Conservation (phyloP, 352 stramenopile genomes). For the Paralagenidium karlingii region DNA sequence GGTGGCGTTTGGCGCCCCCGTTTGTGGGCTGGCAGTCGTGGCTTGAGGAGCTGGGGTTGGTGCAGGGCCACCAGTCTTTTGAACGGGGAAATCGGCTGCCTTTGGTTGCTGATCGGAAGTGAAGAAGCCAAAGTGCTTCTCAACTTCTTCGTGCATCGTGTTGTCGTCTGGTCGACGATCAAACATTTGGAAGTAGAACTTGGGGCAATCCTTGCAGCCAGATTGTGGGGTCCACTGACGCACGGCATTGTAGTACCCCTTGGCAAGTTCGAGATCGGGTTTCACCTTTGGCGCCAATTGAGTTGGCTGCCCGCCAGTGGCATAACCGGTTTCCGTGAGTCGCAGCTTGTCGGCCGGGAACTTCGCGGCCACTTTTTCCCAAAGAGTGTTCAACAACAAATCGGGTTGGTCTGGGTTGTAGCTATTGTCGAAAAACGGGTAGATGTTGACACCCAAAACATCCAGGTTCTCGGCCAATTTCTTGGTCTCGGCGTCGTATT, state of each 20-base stretch:
- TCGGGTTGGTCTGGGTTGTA: slow-evolving; percentile 7
- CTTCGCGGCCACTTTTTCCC: slow-evolving; percentile 7
- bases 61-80: no score
- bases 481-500: slow-evolving; percentile 3
- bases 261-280: slow-evolving; percentile 2
- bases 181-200: slow-evolving; percentile 52
- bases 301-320: slow-evolving; percentile 5
- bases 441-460: slow-evolving; percentile 24
- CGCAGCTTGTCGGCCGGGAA: slow-evolving; percentile 10
- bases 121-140: slow-evolving; percentile 45
- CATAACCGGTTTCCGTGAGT: slow-evolving; percentile 15
- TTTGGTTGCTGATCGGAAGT: slow-evolving; percentile 31
- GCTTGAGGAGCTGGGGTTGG: no score
- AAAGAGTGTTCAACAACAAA: slow-evolving; percentile 7
- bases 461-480: slow-evolving; percentile 9
- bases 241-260: slow-evolving; percentile 14
- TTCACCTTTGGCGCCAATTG: slow-evolving; percentile 1
- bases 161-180: slow-evolving; percentile 31
- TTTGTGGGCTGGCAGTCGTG: no score
- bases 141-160: slow-evolving; percentile 5
- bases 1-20: no score
- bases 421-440: slow-evolving; percentile 15
- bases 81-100: slow-evolving; percentile 16
- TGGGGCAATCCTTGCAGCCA: no score
- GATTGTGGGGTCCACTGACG: slow-evolving; percentile 12